Evolutionary conservation across 495 filamentous ascomycete species (phyloP), one percentile per base, ranked within the genome.

Genomic region (Hypoxylon fuscum): DNA sequence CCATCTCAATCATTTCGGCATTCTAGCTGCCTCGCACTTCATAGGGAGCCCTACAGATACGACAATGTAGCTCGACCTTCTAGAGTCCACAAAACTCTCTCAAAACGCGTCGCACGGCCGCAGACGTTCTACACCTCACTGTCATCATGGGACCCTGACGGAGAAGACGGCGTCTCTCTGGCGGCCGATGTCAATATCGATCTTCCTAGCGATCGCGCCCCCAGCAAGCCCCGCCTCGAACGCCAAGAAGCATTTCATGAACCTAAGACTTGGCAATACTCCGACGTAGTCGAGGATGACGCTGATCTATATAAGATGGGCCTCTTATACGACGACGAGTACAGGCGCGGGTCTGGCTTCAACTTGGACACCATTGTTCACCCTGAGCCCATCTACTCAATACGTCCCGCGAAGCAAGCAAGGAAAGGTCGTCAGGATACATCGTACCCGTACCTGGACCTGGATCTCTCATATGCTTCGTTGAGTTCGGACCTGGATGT

Each of bases 181-280:
- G 63, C 66, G 31, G 72, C 72, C 4, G 69, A 71, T 27, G 63
- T 59, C 11, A 56, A 44, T 15, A 38, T 73, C 11, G 21, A 32
- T 1, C 48, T 77, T 5, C 72, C 76, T 14, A 48, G 67, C 37
- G 72, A 77, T 49, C 27, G 23, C n/a, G 31, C 31, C 8, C 68
- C 58, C 5, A 55, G 67, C 2, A 72, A 61, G 9, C 77, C 77
- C 0, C 70, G 68, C 1, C 69, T 81, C 22, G 69, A 77, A 52
- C 65, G 78, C 6, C 74, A 81, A 55, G 74, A 76, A 42, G 78
- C 78, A 15, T 81, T 81, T 31, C 66, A 71, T 10, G 74, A 73
- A 18, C 69, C 64, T 2, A 45, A 55, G 38, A 68, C 66, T 0
- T 38, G 45, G 55, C 55, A 62, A 14, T 57, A 38, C 25, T 57